These are phyloP conservation scores for Solanum habrochaites DNA, from an alignment of 257 asterid species.

Conservation along the genomic window DNA sequence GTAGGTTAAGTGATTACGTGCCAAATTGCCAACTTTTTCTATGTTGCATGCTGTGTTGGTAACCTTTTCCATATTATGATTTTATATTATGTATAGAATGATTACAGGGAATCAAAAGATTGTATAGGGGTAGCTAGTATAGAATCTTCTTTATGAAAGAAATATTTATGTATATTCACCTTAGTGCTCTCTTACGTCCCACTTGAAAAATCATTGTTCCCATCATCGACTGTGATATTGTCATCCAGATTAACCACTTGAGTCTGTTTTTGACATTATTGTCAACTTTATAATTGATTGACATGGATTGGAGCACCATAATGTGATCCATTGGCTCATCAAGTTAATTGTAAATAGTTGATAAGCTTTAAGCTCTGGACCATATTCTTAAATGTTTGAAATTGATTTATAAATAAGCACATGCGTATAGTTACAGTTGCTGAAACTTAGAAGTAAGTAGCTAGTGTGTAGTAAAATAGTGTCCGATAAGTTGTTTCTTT, in stretches of 20 bases:
- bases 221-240: not conserved
- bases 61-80: not conserved
- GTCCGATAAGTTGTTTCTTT: not conserved
- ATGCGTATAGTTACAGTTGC: not conserved
- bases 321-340: not conserved
- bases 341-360: not conserved
- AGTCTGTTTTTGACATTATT: not conserved
- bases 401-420: not conserved
- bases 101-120: not conserved
- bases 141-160: not conserved
- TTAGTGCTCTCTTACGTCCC: not conserved
- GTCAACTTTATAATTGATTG: not conserved
- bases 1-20: not conserved
- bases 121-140: not conserved
- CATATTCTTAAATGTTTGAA: not conserved
- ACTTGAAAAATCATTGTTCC: not conserved
- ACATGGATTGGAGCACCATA: not conserved
- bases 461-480: not conserved
- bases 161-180: not conserved
- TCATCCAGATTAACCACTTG: not conserved
- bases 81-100: not conserved
- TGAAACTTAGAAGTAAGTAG: not conserved
- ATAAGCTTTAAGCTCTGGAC: not conserved
- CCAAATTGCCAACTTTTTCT: not conserved
- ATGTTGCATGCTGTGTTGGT: slow-evolving; percentile 1